Conservation (phyloP, 2,329 filamentous ascomycete species). For the Leptographium wingfieldii region DNA sequence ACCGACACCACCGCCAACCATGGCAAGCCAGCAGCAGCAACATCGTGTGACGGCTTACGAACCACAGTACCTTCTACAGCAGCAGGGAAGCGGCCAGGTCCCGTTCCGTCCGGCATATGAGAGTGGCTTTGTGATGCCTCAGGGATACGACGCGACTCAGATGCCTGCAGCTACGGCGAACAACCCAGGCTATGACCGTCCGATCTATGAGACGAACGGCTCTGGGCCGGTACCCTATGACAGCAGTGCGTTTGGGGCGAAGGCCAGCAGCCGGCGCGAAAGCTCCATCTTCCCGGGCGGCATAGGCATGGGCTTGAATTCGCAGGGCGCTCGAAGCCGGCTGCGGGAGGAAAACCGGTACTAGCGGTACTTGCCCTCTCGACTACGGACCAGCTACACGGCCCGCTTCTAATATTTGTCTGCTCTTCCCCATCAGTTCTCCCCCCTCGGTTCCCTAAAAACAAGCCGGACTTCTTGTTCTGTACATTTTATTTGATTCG, state of each 20-base stretch:
- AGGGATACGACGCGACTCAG: constrained; percentile 23
- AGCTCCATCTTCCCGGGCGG: constrained; percentile 42
- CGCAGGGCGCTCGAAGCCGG: constrained; percentile 39
- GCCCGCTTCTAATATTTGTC: constrained; percentile 9
- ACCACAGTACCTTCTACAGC: constrained; percentile 27
- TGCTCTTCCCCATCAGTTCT: constrained; percentile 1
- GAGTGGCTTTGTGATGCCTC: constrained; percentile 22
- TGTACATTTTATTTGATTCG: not conserved
- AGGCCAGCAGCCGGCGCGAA: constrained; percentile 34
- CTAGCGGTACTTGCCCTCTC: constrained; percentile 16
- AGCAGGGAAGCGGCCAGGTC: constrained; percentile 17
- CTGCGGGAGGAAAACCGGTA: constrained; percentile 42
- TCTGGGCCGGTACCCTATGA: constrained; percentile 20
- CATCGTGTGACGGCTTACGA: constrained; percentile 29
- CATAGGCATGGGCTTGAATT: constrained; percentile 26
- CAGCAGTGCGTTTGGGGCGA: constrained; percentile 23
- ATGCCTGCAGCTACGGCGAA: constrained; percentile 15
- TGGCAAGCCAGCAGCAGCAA: constrained; percentile 3
- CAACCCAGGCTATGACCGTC: constrained; percentile 26
- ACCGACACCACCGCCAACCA: constrained; percentile 30
- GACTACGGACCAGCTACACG: constrained; percentile 7
- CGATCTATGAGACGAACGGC: constrained; percentile 19
- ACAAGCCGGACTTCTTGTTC: not conserved
- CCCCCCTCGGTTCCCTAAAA: not conserved
- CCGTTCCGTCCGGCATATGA: constrained; percentile 33